Evolutionary conservation across 805 yeast species (phyloP), one percentile per base, ranked within the genome.

Genomic region (Komagataella populi): DNA sequence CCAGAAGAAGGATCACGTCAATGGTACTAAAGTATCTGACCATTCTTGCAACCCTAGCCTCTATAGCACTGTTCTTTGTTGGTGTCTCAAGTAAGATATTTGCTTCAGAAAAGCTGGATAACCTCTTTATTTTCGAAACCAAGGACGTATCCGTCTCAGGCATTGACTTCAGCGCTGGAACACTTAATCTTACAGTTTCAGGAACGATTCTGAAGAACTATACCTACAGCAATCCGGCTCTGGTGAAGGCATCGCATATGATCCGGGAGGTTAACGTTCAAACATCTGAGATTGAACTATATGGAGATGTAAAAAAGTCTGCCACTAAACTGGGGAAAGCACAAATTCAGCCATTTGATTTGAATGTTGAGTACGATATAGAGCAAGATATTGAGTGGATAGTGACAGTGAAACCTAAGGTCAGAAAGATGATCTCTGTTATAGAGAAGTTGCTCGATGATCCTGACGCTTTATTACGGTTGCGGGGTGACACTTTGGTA

Each of bases 401-500:
- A 30, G 53, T 69, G 16, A 61, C 63, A 0, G 53, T 69, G 2
- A 60, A 58, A 49, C 75, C 75, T 6, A 59, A 67, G n/a, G 54
- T 71, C 14, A 69, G 65, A 50, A 55, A 59, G 44, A 46, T 71
- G 4, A 44, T 70, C 6, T 30, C 39, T 10, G 14, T 30, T 14
- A 30, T 30, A 30, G 39, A 30, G 39, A 30, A 30, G 39, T 30
- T 30, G 14, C 14, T 30, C 14, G 22, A 54, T 2, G 54, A 66
- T 23, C 68, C 72, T 3, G 63, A 61, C 48, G 53, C 66, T 2
- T 53, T 59, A 1, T 56, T 70, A 45, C 61, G 62, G 49, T 51
- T 71, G 6, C 59, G 59, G 49, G 74, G 73, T 2, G 61, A 63
- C 46, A 67, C 73, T 0, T 52, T 52, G 1, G 61, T 71, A 30